Conservation (phyloP, 2,329 filamentous ascomycete species). For the Ophiostoma sp. region DNA sequence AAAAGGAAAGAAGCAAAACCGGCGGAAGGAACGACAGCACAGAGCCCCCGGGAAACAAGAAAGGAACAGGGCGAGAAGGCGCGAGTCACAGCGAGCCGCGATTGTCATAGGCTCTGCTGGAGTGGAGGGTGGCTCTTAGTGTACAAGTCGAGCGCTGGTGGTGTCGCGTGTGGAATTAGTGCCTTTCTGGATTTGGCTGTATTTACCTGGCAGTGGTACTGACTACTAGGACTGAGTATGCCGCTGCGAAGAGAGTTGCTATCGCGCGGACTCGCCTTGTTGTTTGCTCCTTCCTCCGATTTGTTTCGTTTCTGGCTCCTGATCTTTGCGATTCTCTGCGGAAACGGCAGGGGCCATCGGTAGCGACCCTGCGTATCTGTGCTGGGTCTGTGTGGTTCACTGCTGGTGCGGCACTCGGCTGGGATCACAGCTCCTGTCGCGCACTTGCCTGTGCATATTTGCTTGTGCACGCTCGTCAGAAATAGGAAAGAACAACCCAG, state of each 20-base stretch:
- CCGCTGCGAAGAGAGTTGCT: not conserved
- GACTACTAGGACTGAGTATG: no score
- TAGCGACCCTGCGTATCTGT: not conserved
- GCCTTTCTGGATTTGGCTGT: conserved; percentile 1
- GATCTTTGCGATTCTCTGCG: not conserved
- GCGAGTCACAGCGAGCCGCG: conserved; percentile 24
- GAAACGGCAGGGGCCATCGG: not conserved
- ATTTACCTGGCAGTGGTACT: no score
- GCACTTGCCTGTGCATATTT: not conserved
- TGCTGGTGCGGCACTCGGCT: not conserved
- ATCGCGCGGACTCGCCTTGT: not conserved
- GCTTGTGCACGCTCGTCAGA: not conserved
- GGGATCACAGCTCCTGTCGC: not conserved
- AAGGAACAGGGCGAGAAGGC: conserved; percentile 27
- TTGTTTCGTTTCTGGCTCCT: not conserved
- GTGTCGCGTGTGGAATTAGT: conserved; percentile 6
- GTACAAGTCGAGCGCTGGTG: not conserved
- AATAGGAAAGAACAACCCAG: not conserved
- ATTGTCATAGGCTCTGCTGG: conserved; percentile 20
- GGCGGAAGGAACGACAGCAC: not conserved
- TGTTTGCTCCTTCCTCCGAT: not conserved
- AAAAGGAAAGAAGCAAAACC: not conserved
- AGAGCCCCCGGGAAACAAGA: conserved; percentile 23
- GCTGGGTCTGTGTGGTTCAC: not conserved
- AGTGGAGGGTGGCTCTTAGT: conserved; percentile 25